Evolutionary conservation across 805 yeast genomes (phyloP).

Genomic region (Myxozyma mucilagina): DNA sequence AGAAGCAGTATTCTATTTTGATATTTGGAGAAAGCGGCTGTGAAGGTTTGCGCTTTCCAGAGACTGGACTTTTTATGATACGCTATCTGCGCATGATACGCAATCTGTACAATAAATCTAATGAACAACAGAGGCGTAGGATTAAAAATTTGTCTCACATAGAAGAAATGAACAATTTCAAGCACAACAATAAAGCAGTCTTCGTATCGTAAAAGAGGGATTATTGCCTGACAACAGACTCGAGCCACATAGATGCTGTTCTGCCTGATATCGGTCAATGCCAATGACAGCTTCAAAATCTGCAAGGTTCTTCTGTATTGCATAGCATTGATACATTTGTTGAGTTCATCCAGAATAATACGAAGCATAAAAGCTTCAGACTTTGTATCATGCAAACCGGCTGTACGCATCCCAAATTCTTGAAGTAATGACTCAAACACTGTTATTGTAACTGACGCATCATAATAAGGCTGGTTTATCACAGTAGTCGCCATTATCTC

Average conservation of each 20-base stretch:
- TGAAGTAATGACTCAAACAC: too few species aligned
- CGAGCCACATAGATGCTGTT: constrained; percentile 7
- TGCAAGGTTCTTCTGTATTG: constrained; percentile 12
- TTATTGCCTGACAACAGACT: constrained; percentile 19
- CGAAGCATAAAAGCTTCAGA: constrained; percentile 10
- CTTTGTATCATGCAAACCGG: neutral
- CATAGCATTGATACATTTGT: neutral
- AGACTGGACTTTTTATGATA: neutral
- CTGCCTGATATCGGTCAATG: neutral
- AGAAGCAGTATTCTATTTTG: neutral
- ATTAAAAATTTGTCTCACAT: neutral
- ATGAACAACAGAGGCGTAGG: neutral
- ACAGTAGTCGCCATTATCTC: too few species aligned
- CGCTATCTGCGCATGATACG: constrained; percentile 2
- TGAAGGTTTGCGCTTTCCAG: neutral
- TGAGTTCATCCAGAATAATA: constrained; percentile 5
- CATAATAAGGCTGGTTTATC: constrained; percentile 9
- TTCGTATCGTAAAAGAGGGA: constrained; percentile 2
- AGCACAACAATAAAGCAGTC: constrained; percentile 15
- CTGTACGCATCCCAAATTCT: constrained; percentile 1
- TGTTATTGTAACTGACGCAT: too few species aligned
- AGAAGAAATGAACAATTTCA: constrained; percentile 6
- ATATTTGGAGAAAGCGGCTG: neutral
- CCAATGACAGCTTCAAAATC: constrained; percentile 6
- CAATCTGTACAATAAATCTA: constrained; percentile 8